Percentiles rank a stretch among this genome's conserved stretches.
These are phyloP conservation scores for Corchorus capsularis DNA, from an alignment of 345 rosid genomes.

Conservation along the genomic window DNA sequence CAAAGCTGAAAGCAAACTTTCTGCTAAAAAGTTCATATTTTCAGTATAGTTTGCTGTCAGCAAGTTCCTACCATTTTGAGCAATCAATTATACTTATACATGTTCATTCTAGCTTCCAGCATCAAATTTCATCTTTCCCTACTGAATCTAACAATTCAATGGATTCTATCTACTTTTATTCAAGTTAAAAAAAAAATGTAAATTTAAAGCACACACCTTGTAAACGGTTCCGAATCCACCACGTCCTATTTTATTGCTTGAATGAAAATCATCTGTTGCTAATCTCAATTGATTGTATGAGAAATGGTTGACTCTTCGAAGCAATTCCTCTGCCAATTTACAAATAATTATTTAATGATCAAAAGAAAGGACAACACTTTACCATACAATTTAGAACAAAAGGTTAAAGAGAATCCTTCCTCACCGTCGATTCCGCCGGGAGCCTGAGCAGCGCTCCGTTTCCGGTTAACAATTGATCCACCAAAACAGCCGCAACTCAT, in stretches of 20 bases:
- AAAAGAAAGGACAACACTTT: neutral
- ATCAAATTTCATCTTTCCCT: neutral
- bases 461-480: constrained; percentile 6
- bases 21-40: neutral
- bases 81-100: neutral
- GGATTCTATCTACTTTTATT: neutral
- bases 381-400: neutral
- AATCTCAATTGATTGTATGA: constrained; percentile 41
- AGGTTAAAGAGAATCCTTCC: constrained; percentile 8
- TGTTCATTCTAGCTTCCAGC: neutral
- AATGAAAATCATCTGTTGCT: constrained; percentile 52
- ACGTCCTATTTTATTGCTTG: constrained; percentile 47
- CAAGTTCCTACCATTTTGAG: neutral
- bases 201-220: constrained; percentile 41
- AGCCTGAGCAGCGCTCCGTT: constrained; percentile 11
- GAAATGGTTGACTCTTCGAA: constrained; percentile 38
- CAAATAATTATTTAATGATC: neutral
- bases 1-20: neutral
- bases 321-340: constrained; percentile 34
- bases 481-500: constrained; percentile 55
- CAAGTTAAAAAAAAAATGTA: too few relatives aligned
- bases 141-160: neutral
- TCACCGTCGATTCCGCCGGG: constrained; percentile 36
- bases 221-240: constrained; percentile 70
- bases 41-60: neutral